These are phyloP conservation scores for Penicillium canescens DNA, from an alignment of 495 filamentous ascomycete species.

Conservation along the genomic window DNA sequence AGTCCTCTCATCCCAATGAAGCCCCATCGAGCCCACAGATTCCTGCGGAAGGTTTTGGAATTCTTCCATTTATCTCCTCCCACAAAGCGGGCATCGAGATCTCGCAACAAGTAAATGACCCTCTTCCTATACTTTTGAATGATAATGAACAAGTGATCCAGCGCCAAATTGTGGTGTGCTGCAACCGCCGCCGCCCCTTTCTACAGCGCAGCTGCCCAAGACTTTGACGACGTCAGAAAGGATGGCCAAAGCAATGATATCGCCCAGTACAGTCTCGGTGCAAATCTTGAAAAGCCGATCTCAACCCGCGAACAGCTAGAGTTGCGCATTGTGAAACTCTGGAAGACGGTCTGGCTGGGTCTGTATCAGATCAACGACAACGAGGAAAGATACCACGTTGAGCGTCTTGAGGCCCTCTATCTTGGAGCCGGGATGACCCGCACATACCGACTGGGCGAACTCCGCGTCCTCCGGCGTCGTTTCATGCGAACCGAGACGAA, in stretches of 20 bases:
- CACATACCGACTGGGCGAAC: not conserved
- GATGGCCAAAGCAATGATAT: not conserved
- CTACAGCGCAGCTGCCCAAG: not conserved
- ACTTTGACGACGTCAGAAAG: no score
- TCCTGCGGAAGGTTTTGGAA: not conserved
- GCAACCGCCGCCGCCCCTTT: not conserved
- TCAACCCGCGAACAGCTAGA: conserved; percentile 17
- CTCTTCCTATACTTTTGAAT: no score
- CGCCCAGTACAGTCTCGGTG: not conserved
- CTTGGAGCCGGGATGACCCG: conserved; percentile 16
- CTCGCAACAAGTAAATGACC: not conserved
- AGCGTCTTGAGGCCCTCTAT: conserved; percentile 19
- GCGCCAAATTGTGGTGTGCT: not conserved
- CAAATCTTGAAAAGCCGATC: not conserved
- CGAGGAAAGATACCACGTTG: conserved; percentile 11
- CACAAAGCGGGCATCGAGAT: not conserved
- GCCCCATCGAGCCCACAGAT: not conserved
- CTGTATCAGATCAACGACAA: conserved; percentile 19
- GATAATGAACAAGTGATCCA: not conserved
- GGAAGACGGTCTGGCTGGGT: conserved; percentile 22
- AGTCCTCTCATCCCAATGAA: not conserved
- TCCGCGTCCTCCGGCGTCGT: conserved; percentile 5
- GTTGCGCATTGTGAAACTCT: conserved; percentile 16
- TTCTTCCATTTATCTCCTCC: not conserved
- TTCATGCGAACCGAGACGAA: conserved; percentile 1